Conservation (phyloP, 2,329 filamentous ascomycete genomes). For the Venturia effusa region DNA sequence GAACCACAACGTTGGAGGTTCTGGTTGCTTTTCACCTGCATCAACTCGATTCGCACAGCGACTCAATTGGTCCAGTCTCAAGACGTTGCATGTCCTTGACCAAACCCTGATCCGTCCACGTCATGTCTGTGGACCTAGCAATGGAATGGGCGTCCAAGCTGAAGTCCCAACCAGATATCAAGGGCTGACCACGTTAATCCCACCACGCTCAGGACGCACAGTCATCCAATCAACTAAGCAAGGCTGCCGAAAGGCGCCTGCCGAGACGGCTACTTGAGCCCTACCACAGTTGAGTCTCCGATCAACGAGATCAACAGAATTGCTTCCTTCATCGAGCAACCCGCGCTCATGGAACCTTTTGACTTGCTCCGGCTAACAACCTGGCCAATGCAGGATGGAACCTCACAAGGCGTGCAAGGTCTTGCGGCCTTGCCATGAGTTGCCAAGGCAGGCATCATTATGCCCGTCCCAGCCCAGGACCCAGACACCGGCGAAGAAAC, state of each 20-base stretch:
- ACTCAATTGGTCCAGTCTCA: background rate
- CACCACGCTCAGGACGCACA: no score
- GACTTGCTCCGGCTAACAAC: background rate
- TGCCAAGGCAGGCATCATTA: background rate
- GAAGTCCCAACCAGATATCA: no score
- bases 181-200: no score
- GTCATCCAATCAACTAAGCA: background rate
- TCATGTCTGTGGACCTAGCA: background rate
- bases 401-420: background rate
- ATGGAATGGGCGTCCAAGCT: no score
- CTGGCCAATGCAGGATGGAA: background rate
- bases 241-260: background rate
- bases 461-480: background rate
- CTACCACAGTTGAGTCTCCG: no score
- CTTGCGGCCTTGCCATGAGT: background rate
- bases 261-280: background rate
- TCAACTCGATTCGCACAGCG: background rate
- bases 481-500: background rate
- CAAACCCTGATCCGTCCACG: background rate
- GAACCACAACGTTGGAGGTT: background rate
- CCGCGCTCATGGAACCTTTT: background rate
- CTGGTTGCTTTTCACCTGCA: background rate
- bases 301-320: no score
- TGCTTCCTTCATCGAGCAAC: background rate
- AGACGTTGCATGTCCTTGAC: background rate